Conservation (phyloP, 768 basidiomycete species). For the Amanita inopinata region DNA sequence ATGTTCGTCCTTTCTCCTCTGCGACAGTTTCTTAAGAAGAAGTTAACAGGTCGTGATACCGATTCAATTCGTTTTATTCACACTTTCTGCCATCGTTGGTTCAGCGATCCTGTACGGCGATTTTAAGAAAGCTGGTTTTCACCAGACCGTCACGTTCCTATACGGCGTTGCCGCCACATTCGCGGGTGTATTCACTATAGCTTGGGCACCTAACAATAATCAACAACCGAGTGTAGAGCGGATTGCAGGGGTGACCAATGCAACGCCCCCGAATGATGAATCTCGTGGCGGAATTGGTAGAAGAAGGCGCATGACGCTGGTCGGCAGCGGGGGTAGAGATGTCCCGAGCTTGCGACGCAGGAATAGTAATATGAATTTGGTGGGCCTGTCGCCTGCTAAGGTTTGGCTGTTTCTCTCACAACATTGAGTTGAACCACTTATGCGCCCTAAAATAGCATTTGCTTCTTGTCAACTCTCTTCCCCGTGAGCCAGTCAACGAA, state of each 20-base stretch:
- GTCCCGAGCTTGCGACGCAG: slow-evolving; percentile 39
- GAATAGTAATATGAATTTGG: slow-evolving; percentile 48
- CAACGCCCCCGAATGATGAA: background rate
- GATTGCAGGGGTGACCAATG: background rate
- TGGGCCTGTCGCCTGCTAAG: slow-evolving; percentile 71
- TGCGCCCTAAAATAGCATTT: slow-evolving; percentile 34
- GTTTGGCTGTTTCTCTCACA: slow-evolving; percentile 23
- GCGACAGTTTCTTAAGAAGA: slow-evolving; percentile 6
- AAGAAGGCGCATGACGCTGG: slow-evolving; percentile 34
- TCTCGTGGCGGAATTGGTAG: slow-evolving; percentile 11
- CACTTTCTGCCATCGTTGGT: slow-evolving; percentile 84
- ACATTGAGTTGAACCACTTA: background rate
- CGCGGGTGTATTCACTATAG: slow-evolving; percentile 80
- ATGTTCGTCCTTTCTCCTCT: background rate
- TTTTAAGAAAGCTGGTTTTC: slow-evolving; percentile 74
- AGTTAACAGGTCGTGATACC: slow-evolving; percentile 72
- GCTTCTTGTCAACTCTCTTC: slow-evolving; percentile 58
- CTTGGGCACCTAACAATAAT: slow-evolving; percentile 41
- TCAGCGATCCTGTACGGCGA: slow-evolving; percentile 93
- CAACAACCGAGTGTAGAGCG: slow-evolving; percentile 18
- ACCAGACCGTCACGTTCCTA: slow-evolving; percentile 74
- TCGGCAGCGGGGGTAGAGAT: slow-evolving; percentile 25
- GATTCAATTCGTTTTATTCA: slow-evolving; percentile 92
- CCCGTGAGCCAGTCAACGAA: slow-evolving; percentile 31
- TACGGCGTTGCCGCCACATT: slow-evolving; percentile 90